Evolutionary conservation across 75 land plant species (phyloP), one percentile per base, ranked within the genome.

Genomic region (Pinus tabuliformis): DNA sequence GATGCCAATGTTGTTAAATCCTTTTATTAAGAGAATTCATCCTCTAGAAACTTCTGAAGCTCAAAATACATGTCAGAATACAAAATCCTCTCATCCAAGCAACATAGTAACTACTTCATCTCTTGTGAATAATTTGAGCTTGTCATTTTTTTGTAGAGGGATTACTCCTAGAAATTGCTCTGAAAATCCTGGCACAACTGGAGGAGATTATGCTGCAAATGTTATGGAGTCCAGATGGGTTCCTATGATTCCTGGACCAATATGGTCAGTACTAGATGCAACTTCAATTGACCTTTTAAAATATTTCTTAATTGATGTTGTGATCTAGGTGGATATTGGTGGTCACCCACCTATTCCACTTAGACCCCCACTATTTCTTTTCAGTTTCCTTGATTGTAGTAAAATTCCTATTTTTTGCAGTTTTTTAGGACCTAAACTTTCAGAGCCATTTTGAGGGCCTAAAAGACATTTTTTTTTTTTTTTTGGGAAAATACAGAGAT

Each of bases 241-340:
- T 58, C 97, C 97, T 65, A 64, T 52, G n/a, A 54, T 88, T 65
- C 68, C 82, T 77, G 82, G 87, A n/a, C 84, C 89, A 18, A 82
- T 97, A 21, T 33, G 82, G 20, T 88, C 99, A 7, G 66, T 95
- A 49, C 74, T 95, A 45, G 93, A 95, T 88, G 98, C 93, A n/a
- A 91, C 88, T 78, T 92, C 99, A 30, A 89, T 95, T 75, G 72
- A 76, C 6, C 78, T 91, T 24, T 82, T 81, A 60, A 86, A 82
- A 73, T 83, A 76, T 36, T 95, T 85, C 72, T 60, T 95, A 81
- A 79, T 74, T 76, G 99, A 88, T 77, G 86, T 92, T 78, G 73
- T 79, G 33, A 73, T 62, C 26, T 26, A 26, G 26, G 26, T 26
- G 26, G 26, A 26, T 26, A 26, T 26, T 26, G 26, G 26, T 26